A percentile compares a stretch with the other conserved stretches of the same genome.
phyloP scores from a whole-genome alignment of 169 alveolate genomes.

The Cryptosporidium tyzzeri region DNA sequence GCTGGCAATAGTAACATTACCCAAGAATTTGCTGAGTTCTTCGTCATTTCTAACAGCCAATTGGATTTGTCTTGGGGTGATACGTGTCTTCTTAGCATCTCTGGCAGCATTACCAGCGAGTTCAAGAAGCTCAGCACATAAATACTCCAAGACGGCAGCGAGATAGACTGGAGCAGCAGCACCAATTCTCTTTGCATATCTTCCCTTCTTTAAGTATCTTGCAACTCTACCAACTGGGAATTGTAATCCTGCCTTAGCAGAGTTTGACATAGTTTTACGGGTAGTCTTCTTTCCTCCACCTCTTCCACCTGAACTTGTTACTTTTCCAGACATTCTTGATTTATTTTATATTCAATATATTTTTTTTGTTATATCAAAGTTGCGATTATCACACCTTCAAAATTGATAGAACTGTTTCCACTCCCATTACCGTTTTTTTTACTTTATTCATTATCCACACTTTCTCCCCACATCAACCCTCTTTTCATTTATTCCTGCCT shows the following conservation, averaged over 20 bases:
- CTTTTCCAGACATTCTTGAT: slow-evolving; percentile 82
- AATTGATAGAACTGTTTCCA: slow-evolving; percentile 71
- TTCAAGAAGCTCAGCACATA: slow-evolving; percentile 98
- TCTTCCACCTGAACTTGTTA: slow-evolving; percentile 86
- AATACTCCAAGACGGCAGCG: slow-evolving; percentile 98
- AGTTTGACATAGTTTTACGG: slow-evolving; percentile 90
- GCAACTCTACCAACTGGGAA: slow-evolving; percentile 99
- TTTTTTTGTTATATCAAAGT: slow-evolving; percentile 40
- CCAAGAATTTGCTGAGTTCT: slow-evolving; percentile 96
- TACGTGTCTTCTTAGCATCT: slow-evolving; percentile 97
- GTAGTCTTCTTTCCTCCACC: slow-evolving; percentile 78
- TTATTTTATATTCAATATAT: slow-evolving; percentile 35
- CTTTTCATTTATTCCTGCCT: not conserved
- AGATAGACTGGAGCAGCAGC: slow-evolving; percentile 98
- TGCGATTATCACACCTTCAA: slow-evolving; percentile 71
- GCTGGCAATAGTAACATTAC: slow-evolving; percentile 96
- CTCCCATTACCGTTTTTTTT: not conserved
- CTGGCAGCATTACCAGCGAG: slow-evolving; percentile 98
- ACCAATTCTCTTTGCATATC: slow-evolving; percentile 98
- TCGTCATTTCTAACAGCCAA: slow-evolving; percentile 98
- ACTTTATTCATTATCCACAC: slow-evolving; percentile 53
- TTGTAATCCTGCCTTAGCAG: slow-evolving; percentile 98
- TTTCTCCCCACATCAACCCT: slow-evolving; percentile 62
- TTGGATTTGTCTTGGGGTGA: slow-evolving; percentile 98
- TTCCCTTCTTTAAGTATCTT: slow-evolving; percentile 96